Evolutionary conservation across 2,329 filamentous ascomycete genomes (phyloP), one percentile per base, ranked within the genome.

Genomic region (Penicillium corylophilum): DNA sequence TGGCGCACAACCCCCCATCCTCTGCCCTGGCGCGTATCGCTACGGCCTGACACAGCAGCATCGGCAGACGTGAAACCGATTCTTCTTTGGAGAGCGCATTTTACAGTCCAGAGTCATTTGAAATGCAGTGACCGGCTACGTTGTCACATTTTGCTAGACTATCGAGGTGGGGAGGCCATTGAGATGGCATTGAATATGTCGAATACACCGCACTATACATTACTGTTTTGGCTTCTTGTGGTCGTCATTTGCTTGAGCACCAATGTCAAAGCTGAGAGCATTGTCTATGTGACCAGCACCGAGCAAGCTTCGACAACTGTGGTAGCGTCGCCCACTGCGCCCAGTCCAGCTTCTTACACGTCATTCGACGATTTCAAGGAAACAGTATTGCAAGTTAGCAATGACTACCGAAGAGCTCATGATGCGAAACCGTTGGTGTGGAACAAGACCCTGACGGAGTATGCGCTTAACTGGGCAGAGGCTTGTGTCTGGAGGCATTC

Each of bases 351-450:
- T 0, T 71, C 71, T n/a, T 81, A 79, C 55, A 76, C 74, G 1
- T 64, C 70, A n/a, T 62, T 67, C 5, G 35, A 59, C 1, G 56
- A 63, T 3, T 81, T 82, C 67, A 58, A 73, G 48, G 63, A 69
- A 13, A 79, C 82, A n/a, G 71, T 89, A 22, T 78, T 91, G 47
- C 79, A 82, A 66, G 79, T 78, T 60, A 88, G 84, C 33, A 90
- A 91, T 69, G 69, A 75, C 43, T 89, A 86, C 73, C 83, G 88
- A 20, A 56, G 59, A 6, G 70, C 83, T 54, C 85, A 90, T 72
- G 82, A 84, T 59, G 86, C 85, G 28, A 71, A 72, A 0, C 66
- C 71, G 1, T 64, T 90, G 3, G 54, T 60, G 3, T 91, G 87
- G 87, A 90, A 91, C 72, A 62, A 71, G 5, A 86, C 84, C 0